Base-by-base conservation (phyloP, 495 filamentous ascomycete genomes). In the Penicillium taxi region DNA sequence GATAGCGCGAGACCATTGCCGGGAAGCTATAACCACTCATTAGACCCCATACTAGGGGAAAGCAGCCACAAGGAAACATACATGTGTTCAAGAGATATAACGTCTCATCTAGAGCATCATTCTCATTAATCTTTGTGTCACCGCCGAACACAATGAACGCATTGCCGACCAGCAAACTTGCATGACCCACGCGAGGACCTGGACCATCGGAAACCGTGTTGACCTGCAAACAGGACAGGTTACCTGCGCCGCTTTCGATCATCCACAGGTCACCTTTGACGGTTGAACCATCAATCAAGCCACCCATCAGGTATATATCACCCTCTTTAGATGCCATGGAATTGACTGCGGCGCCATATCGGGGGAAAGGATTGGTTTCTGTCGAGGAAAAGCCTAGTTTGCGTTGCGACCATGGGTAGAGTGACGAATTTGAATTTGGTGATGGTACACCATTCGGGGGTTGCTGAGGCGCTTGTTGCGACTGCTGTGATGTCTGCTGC, bases 71-170 rank as follows among this genome's bases (percentile, higher is more conserved):
- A 19, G 9, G 16, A 27, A 30, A 64, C 88, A 59, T 74, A 96
- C 93, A 94, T 31, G 93, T 99, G 69, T 99, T 99, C 25, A 99
- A 67, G 14, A 99, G 73, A 60, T 99, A 99, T 9, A 99, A 63
- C 6, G 90, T 96, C 61, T 96, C 89, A 49, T 99, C 93, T 34
- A 99, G 58, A 20, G 83, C 68, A 60, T 99, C 93, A 5, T 72
- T 74, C 44, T 96, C 90, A 44, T 96, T 87, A 50, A 93, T 79
- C 63, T 96, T 96, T 16, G 93, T 99, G 57, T 99, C 93, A 50
- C 93, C 93, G 17, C 93, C 93, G 57, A 95, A 99, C 9, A 99
- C 91, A 47, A 99, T 99, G 53, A 96, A 99, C 1, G 93, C 93
- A 66, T 99, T 99, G 15, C 93, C 93, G 23, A 96, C 93, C 6